Evolutionary conservation across 202 grass and related monocot species (phyloP).

Genomic region (Carex arenaria): DNA sequence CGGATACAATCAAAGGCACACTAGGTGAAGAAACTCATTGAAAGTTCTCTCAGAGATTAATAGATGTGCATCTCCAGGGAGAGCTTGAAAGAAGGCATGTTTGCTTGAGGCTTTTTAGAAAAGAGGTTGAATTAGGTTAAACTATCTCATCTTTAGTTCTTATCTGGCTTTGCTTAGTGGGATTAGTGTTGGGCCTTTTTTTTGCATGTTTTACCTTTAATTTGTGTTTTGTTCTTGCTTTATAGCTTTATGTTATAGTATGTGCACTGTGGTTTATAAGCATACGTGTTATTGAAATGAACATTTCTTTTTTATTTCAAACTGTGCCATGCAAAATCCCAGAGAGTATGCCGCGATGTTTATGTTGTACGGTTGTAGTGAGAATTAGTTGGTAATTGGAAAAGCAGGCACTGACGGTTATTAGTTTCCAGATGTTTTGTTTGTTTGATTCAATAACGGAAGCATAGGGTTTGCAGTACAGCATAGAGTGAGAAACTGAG

Average conservation of each 20-base stretch:
- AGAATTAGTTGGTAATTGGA: neutral
- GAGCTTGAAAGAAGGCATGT: slow-evolving; percentile 1
- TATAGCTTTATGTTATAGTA: slow-evolving; percentile 2
- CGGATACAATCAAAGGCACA: neutral
- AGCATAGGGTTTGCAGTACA: neutral
- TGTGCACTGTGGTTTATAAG: neutral
- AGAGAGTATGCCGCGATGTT: neutral
- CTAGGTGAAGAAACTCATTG: neutral
- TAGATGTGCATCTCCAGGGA: neutral
- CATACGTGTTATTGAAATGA: neutral
- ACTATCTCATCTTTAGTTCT: neutral
- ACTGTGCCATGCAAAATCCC: neutral
- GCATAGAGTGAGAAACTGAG: neutral
- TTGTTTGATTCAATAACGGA: neutral
- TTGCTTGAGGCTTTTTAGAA: neutral
- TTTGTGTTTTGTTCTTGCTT: neutral
- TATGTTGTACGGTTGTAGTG: neutral
- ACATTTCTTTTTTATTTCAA: neutral
- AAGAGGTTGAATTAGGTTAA: slow-evolving; percentile 12
- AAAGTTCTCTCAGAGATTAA: slow-evolving; percentile 10
- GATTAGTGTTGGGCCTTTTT: neutral
- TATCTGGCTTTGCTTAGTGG: neutral
- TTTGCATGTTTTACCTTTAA: neutral
- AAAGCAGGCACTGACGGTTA: neutral
- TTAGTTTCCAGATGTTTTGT: neutral